Base-by-base conservation (phyloP, 495 filamentous ascomycete species). In the Sporormia fimetaria region DNA sequence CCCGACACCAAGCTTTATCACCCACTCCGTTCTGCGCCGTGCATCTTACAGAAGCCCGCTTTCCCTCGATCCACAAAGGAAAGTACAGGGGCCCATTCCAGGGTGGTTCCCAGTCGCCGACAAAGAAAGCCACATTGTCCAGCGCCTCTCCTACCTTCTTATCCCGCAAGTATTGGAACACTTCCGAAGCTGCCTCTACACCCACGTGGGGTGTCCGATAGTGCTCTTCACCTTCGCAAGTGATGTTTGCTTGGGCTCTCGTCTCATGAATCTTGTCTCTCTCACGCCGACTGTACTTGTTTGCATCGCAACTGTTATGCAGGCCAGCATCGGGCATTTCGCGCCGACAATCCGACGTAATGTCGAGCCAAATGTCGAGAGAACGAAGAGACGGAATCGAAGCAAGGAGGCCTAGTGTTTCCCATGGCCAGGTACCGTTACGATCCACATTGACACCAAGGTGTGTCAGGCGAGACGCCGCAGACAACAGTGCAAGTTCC, bases 51-150 rank as follows among this genome's bases (percentile, higher is more conserved):
- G 31, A 33, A 12, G 29, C 25, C 3, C 11, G 6, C 18, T 21
- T 42, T 4, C 12, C 10, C 15, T 26, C 40, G 18, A 27, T 6
- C n/a, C 26, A 42, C n/a, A 6, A 5, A 5, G 26, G 7, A 9
- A 33, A 35, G 17, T 42, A 42, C 4, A 42, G 12, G 7, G 38
- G 27, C 11, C 38, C 38, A n/a, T 35, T 18, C 38, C 38, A 42
- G 18, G 27, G 4, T n/a, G 26, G 6, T 5, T 11, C 18, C 38
- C 38, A 42, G 17, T 42, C 38, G 4, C 38, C 38, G 5, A 35
- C 38, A 25, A 25, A 42, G 17, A 42, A 42, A 14, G 38, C 33
- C 14, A 42, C 38, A 8, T 33, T 42, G 5, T 12, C 9, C 17
- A 42, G 16, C 29, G 31, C 27, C 12, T 42, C 26, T 7, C 38